Evolutionary conservation across 148 eudicot genomes (phyloP), one percentile per base, ranked within the genome.

Genomic region (Diospyros kaki): DNA sequence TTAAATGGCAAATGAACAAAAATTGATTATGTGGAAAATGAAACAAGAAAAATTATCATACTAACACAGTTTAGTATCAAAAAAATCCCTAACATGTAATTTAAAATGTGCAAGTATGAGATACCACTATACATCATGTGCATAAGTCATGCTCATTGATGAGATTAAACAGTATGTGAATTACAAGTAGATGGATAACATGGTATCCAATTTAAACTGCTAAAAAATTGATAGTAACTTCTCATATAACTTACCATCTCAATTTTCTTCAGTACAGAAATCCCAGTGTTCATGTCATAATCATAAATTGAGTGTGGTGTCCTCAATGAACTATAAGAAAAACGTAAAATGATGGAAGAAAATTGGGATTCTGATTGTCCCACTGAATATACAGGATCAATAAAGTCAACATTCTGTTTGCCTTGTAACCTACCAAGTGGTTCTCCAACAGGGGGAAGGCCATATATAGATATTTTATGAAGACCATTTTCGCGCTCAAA

Each of bases 241-340:
- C 65, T 39, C 46, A 73, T n/a, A n/a, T 42, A 75, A 82, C 92
- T 83, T 78, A 94, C 98, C 54, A 87, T 60, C 58, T 92, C 89
- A 64, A 73, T 81, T 80, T 92, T 94, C 93, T 94, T 94, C 79
- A 87, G 75, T 64, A 92, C 90, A 75, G 88, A 78, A 77, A 80
- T 79, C 68, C 97, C 93, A 40, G 91, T 82, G 72, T 84, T 84
- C 98, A 94, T 90, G 83, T 92, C 98, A 86, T 92, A 87, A 80
- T 92, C 96, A 70, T 78, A 90, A 43, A 92, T 89, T 59, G 98
- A 90, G 39, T 62, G 77, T 13, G 98, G 97, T 51, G 96, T 92
- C 86, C 91, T 92, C 89, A 94, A 58, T 48, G 98, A 94, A 85
- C 93, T 90, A 80, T 90, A 92, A n/a, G 76, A 73, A 84, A 84